Evolutionary conservation across 306 rosid species (phyloP), one percentile per base, ranked within the genome.

Genomic region (Castanospermum australe): DNA sequence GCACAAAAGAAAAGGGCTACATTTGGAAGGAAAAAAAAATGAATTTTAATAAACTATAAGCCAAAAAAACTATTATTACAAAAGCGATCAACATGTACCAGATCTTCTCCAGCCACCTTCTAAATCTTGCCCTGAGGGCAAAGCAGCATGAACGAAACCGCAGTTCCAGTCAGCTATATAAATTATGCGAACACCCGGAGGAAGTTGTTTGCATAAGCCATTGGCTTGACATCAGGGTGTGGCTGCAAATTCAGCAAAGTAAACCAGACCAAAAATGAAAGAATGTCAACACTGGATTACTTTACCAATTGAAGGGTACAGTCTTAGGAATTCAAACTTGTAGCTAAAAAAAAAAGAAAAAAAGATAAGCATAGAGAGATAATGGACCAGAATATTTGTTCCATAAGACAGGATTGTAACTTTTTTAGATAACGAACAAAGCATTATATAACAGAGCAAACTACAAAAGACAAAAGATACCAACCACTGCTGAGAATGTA

Each of bases 161-260:
- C 82, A 81, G 78, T 81, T 80, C 65, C 25, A 50, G 81, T n/a
- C n/a, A n/a, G n/a, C n/a, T n/a, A 39, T 35, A 6, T 10, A 63
- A 22, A 70, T 51, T 75, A 93, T 86, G 89, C 88, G 82, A 91
- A 93, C 87, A 93, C 80, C 55, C 94, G 83, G 78, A 93, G 89
- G 89, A 96, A 96, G 93, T 96, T 93, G 81, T 91, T 96, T 41
- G 99, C 99, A 71, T 96, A 96, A 36, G 96, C 99, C 99, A 96
- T 96, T 17, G 99, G 99, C 88, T 90, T 95, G 50, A 95, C 96
- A 44, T 95, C 96, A 50, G 99, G 99, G 86, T 95, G 99, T 33
- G 98, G 86, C 99, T 95, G 93, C 88, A 84, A 86, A 75, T 76
- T 81, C 47, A 76, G 69, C 68, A 56, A 70, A 44, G 64, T 21